Percentiles rank a stretch among this genome's conserved stretches.
phyloP scores from a whole-genome alignment of 106 monocot genomes.

The Triglochin maritima region DNA sequence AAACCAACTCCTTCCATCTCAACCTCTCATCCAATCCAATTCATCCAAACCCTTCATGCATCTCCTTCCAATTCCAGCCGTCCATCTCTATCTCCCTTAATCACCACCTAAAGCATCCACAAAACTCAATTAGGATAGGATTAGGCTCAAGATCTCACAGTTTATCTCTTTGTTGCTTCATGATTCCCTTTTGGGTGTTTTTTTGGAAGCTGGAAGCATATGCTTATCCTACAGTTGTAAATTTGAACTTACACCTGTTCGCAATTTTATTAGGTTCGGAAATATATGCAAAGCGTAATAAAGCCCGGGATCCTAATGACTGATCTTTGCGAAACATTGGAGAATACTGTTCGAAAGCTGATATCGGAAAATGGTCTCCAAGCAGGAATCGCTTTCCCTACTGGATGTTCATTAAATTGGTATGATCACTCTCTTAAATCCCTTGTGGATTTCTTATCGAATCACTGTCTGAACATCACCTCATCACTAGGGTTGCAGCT shows the following conservation, averaged over 20 bases:
- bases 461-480: neutral
- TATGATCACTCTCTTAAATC: slow-evolving; percentile 9
- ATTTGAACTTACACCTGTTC: neutral
- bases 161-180: neutral
- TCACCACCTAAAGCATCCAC: too few relatives aligned
- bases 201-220: too few relatives aligned
- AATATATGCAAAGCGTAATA: slow-evolving; percentile 66
- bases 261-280: slow-evolving; percentile 56
- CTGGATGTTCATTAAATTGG: slow-evolving; percentile 98
- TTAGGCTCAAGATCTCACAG: too few relatives aligned
- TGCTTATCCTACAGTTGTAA: too few relatives aligned
- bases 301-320: slow-evolving; percentile 95
- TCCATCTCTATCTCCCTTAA: too few relatives aligned
- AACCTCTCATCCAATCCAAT: too few relatives aligned
- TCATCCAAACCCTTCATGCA: too few relatives aligned
- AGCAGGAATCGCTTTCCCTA: slow-evolving; percentile 98
- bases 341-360: slow-evolving; percentile 80
- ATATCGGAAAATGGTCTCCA: slow-evolving; percentile 92
- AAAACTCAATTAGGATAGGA: too few relatives aligned
- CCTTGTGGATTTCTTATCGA: neutral
- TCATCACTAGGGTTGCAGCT: slow-evolving; percentile 81
- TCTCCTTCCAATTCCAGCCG: too few relatives aligned
- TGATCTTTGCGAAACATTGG: slow-evolving; percentile 95
- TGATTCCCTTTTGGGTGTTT: neutral
- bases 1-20: too few relatives aligned